phyloP scores from a whole-genome alignment of 768 basidiomycete genomes.

The Heimioporus sp. region DNA sequence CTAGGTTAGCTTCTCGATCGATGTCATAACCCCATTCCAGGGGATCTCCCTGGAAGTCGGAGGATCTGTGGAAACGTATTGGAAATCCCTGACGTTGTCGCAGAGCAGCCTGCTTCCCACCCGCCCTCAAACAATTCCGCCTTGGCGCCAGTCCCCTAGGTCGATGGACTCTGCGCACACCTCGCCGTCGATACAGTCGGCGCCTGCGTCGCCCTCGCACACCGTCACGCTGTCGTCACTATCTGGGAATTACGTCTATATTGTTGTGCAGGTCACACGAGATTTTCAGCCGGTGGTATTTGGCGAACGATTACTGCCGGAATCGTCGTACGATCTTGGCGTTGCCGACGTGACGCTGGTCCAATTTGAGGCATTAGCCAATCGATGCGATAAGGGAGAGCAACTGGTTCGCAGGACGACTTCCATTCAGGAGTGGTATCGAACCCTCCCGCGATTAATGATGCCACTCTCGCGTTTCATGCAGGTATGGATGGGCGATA shows the following conservation, averaged over 20 bases:
- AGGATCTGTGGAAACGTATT: constrained; percentile 95
- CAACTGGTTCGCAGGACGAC: constrained; percentile 30
- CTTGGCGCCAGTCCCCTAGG: constrained; percentile 32
- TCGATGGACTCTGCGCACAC: constrained; percentile 57
- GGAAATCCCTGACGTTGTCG: constrained; percentile 70
- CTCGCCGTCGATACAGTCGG: constrained; percentile 67
- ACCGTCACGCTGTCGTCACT: constrained; percentile 86
- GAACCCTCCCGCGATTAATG: constrained; percentile 52
- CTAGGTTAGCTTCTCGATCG: constrained; percentile 86
- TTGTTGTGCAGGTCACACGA: constrained; percentile 87
- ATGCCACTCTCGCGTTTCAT: constrained; percentile 73
- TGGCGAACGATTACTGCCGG: constrained; percentile 72
- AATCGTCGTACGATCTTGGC: constrained; percentile 67
- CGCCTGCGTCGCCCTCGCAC: constrained; percentile 45
- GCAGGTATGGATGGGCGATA: constrained; percentile 46
- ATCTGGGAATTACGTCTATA: constrained; percentile 82
- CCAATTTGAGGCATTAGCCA: constrained; percentile 74
- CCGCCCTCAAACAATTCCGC: constrained; percentile 37
- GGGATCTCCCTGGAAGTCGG: constrained; percentile 93
- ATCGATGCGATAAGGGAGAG: constrained; percentile 43
- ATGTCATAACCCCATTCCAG: constrained; percentile 83
- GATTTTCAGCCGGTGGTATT: constrained; percentile 90
- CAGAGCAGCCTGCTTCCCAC: constrained; percentile 28
- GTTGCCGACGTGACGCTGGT: constrained; percentile 81
- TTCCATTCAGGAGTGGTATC: constrained; percentile 45